Evolutionary conservation across 208 protist species (phyloP).

Genomic region (Crithidia sp.): DNA sequence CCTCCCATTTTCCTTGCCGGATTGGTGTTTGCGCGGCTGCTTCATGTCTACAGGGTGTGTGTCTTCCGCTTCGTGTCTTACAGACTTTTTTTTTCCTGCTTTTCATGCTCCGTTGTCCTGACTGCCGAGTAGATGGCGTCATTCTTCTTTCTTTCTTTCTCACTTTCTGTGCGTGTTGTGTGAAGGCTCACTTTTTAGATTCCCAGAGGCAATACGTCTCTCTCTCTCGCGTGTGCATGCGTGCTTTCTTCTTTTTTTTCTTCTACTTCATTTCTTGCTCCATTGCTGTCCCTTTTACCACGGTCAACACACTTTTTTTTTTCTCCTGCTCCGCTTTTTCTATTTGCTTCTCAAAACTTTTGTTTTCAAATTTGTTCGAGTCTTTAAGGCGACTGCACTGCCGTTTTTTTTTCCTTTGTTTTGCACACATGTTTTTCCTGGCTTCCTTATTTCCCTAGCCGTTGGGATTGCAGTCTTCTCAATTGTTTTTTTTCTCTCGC

Average conservation of each 20-base stretch:
- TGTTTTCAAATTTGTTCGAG: not conserved
- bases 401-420: not conserved
- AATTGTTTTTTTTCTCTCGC: not conserved
- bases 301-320: not conserved
- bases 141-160: slow-evolving; percentile 6
- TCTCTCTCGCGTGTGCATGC: not conserved
- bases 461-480: too few species aligned
- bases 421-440: not conserved
- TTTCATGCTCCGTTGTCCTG: not conserved
- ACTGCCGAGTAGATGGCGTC: not conserved
- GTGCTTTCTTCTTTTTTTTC: slow-evolving; percentile 11
- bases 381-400: not conserved
- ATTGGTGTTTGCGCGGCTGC: too few species aligned
- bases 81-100: not conserved
- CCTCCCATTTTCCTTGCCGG: not conserved
- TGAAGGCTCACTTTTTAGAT: too few species aligned
- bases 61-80: not conserved
- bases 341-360: not conserved
- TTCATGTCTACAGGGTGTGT: too few species aligned
- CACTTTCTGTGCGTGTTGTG: not conserved
- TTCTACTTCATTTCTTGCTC: not conserved
- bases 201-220: too few species aligned
- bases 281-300: too few species aligned
- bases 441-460: too few species aligned
- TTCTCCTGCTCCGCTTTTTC: not conserved